A percentile compares a stretch with the other conserved stretches of the same genome.
Evolutionary conservation across 73 alveolate species (phyloP).

Genomic region (Blepharisma stoltei): DNA sequence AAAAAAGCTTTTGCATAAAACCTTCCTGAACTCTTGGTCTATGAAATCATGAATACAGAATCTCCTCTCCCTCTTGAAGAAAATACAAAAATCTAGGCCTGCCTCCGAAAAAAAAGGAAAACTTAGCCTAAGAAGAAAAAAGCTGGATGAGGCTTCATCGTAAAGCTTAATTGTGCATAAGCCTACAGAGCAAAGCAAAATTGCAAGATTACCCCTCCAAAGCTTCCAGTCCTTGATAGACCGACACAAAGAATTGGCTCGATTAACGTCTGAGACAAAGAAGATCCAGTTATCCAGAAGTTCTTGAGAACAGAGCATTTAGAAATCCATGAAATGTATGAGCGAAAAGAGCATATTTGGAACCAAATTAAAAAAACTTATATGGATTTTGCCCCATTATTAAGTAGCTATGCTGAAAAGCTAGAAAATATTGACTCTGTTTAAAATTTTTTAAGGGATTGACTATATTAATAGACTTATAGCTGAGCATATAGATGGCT

Average conservation of each 20-base stretch:
- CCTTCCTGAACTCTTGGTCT: not conserved
- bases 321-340: not conserved
- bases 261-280: conserved; percentile 5
- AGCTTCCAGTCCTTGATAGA: not conserved
- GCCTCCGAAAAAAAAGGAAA: not conserved
- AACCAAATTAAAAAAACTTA: not conserved
- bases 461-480: conserved; percentile 4
- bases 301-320: not conserved
- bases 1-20: not conserved
- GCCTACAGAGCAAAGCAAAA: not conserved
- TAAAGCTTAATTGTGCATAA: not conserved
- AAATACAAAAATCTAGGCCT: conserved; percentile 8
- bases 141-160: not conserved
- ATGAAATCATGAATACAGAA: not conserved
- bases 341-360: not conserved
- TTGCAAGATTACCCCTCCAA: conserved; percentile 1
- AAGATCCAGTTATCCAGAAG: not conserved
- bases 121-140: not conserved
- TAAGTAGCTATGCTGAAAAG: not conserved
- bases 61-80: not conserved
- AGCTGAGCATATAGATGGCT: not conserved
- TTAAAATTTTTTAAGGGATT: not conserved
- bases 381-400: not conserved
- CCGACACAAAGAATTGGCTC: not conserved
- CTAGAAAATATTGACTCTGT: not conserved